A percentile compares a stretch with the other conserved stretches of the same genome.
These are phyloP conservation scores for Xylaria cubensis DNA, from an alignment of 495 filamentous ascomycete species.

Conservation along the genomic window DNA sequence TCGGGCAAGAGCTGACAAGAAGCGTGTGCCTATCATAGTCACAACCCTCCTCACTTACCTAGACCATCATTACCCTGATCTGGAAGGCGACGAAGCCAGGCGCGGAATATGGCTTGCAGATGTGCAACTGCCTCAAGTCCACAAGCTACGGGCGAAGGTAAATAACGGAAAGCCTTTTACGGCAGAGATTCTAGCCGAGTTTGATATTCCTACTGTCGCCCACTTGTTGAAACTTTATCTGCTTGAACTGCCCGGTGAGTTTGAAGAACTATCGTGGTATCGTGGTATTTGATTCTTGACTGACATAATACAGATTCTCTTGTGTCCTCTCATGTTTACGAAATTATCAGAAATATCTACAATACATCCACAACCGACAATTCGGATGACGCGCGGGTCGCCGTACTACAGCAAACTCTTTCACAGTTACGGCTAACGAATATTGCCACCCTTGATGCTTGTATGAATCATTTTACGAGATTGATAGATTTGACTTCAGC, in stretches of 20 bases:
- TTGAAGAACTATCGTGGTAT: not conserved
- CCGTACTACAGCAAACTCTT: slow-evolving; percentile 93
- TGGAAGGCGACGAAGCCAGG: slow-evolving; percentile 95
- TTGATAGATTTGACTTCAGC: slow-evolving; percentile 96
- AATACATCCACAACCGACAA: slow-evolving; percentile 77
- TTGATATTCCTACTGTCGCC: slow-evolving; percentile 91
- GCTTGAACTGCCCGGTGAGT: slow-evolving; percentile 89
- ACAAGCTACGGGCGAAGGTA: slow-evolving; percentile 78
- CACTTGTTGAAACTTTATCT: slow-evolving; percentile 95
- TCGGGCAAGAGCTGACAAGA: slow-evolving; percentile 88
- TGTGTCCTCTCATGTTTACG: slow-evolving; percentile 97
- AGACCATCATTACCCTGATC: slow-evolving; percentile 94
- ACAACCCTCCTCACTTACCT: slow-evolving; percentile 93
- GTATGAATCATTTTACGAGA: slow-evolving; percentile 97
- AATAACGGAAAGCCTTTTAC: slow-evolving; percentile 89
- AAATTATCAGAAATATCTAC: slow-evolving; percentile 98
- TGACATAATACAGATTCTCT: slow-evolving; percentile 73
- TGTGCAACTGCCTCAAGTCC: slow-evolving; percentile 83
- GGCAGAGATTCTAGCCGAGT: slow-evolving; percentile 77
- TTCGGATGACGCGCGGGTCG: slow-evolving; percentile 73
- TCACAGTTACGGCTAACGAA: slow-evolving; percentile 95
- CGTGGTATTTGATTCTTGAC: slow-evolving; percentile 20
- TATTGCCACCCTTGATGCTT: slow-evolving; percentile 96
- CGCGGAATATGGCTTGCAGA: slow-evolving; percentile 94
- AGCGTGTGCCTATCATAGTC: slow-evolving; percentile 91